Base-by-base conservation (phyloP, 306 rosid species). In the Amphicarpaea edgeworthii region DNA sequence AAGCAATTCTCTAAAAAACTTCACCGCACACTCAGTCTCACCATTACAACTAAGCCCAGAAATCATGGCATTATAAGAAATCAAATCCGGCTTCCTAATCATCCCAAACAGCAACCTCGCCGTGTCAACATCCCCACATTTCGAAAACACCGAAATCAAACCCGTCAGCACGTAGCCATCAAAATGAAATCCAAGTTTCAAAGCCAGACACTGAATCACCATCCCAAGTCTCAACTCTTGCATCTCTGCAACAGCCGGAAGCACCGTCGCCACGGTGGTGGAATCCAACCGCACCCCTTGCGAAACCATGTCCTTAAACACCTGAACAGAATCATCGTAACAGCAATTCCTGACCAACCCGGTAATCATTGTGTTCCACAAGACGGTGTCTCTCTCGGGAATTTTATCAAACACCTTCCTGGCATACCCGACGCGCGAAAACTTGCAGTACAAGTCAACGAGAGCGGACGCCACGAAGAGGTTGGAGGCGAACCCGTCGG, bases 51-150 rank as follows among this genome's bases (percentile, higher is more conserved):
- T 87, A 85, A 80, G 90, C 53, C 97, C 99, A 58, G 96, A 89
- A 88, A 95, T 95, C 87, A 95, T 85, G 7, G 98, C 97, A 79
- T 95, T 95, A 47, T 83, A 88, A 50, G 96, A 82, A 20, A 95
- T 58, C 91, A 92, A 85, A 78, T 95, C 99, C 0, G 83, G 97
- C 75, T 24, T 77, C 37, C 40, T 30, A 76, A 95, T 85, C 81
- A 82, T 76, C 86, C 83, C 17, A 62, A 92, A 95, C 84, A 95
- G 81, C 59, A 77, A 70, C 85, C 85, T 89, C 0, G 92, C 96
- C 1, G 59, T 74, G 45, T 70, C 58, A 24, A 87, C 76, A 79
- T 88, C 82, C 74, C 85, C 90, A 45, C 96, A 90, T 80, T 95
- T 95, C 7, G 98, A 85, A 73, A 89, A 90, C 83, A 95, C 67